phyloP scores from a whole-genome alignment of 1,139 yeast genomes.

The Trichomonascaceae sp. region DNA sequence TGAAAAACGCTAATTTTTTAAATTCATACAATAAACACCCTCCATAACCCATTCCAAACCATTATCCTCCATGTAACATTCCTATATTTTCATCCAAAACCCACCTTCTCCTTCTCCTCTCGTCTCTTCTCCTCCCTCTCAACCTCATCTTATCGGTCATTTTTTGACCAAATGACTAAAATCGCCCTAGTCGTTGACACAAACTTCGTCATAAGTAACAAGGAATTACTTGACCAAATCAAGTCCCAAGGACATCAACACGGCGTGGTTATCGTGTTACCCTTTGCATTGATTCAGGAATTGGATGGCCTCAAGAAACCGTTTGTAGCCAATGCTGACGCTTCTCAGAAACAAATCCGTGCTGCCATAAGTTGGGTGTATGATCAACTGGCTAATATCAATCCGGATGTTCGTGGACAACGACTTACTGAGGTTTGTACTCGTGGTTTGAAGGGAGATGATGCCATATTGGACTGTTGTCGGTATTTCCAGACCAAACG shows the following conservation, averaged over 20 bases:
- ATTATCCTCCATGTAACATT: too few relatives aligned
- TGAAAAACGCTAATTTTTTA: background rate
- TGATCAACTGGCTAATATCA: constrained; percentile 47
- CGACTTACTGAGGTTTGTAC: constrained; percentile 48
- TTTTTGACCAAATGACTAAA: background rate
- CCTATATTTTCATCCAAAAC: background rate
- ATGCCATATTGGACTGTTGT: constrained; percentile 82
- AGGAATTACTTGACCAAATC: constrained; percentile 49
- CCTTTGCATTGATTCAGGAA: constrained; percentile 64
- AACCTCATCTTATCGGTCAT: background rate
- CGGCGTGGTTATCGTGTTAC: constrained; percentile 54
- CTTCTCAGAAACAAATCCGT: constrained; percentile 44
- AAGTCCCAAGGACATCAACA: constrained; percentile 37
- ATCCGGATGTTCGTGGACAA: constrained; percentile 59
- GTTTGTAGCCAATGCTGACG: constrained; percentile 11
- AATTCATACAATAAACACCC: background rate
- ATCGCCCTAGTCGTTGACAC: constrained; percentile 59
- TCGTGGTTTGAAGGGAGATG: constrained; percentile 51
- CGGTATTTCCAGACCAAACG: constrained; percentile 47
- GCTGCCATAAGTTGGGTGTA: constrained; percentile 78
- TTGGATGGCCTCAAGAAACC: constrained; percentile 69
- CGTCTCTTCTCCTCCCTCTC: background rate
- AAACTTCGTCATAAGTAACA: constrained; percentile 65
- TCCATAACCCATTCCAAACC: background rate
- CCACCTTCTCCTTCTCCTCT: background rate